Conservation (phyloP, 2,329 filamentous ascomycete species). For the Trichoderma koningiopsis region DNA sequence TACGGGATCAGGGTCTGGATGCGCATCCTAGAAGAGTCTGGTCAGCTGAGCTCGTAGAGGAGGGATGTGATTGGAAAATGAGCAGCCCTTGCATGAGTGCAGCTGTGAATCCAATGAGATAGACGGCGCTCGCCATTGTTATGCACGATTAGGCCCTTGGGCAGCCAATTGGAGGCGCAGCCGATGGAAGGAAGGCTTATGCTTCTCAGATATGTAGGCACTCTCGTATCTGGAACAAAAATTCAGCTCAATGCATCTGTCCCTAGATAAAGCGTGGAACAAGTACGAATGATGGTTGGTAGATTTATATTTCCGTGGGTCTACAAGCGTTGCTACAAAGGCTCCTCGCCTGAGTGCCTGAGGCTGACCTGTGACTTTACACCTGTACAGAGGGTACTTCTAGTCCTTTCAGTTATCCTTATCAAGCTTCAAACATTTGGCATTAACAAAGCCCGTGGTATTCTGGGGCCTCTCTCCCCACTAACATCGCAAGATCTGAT, state of each 20-base stretch:
- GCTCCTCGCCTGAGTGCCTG: background rate
- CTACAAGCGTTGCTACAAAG: background rate
- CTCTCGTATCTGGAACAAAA: background rate
- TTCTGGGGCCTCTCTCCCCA: background rate
- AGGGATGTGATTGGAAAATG: background rate
- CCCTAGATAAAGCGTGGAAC: background rate
- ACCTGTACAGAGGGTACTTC: background rate
- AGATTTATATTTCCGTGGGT: background rate
- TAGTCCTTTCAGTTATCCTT: background rate
- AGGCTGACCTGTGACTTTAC: background rate
- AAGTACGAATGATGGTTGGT: background rate
- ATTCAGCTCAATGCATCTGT: background rate
- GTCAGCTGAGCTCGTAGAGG: background rate
- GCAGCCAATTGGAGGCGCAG: background rate
- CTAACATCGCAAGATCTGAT: background rate
- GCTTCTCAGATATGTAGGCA: background rate
- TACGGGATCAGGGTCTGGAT: background rate
- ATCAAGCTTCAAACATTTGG: background rate
- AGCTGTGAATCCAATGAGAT: background rate
- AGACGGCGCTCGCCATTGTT: background rate
- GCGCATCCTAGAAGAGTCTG: background rate
- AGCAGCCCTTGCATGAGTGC: background rate
- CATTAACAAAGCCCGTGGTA: background rate
- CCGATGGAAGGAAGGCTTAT: background rate
- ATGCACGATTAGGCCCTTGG: background rate